Evolutionary conservation across 495 filamentous ascomycete genomes (phyloP), one percentile per base, ranked within the genome.

Genomic region (Gamarada debralockiae): DNA sequence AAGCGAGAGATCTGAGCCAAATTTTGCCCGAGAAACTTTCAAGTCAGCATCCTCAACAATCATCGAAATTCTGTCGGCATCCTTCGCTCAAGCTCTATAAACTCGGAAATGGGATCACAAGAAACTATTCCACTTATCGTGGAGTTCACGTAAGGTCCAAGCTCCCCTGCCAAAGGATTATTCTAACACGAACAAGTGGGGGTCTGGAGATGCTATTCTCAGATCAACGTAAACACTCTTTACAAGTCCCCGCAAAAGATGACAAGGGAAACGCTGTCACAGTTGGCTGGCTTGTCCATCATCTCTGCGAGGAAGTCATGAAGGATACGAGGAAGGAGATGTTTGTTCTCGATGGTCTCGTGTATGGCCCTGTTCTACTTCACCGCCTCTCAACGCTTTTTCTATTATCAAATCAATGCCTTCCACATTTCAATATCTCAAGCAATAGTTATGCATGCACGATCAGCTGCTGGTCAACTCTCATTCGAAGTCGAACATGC

Each of bases 171-270:
- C n/a, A 59, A 55, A 12, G 34, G 34, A 36, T 49, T 33, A 45
- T 29, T 4, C 46, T 40, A 20, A 38, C 53, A 96, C 39, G 17
- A 33, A 18, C 13, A 48, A 63, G 93, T 56, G 93, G 93, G 44
- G 93, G 93, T 17, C 82, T 98, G n/a, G 93, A 98, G 67, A 84
- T 95, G 67, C 81, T 98, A 50, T 98, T 98, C 67, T 80, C 83
- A 17, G 89, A 96, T 63, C 72, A 88, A 65, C 79, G 81, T 41
- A 85, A 82, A 52, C 87, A 92, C 61, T 68, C 71, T 1, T 59
- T 98, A 39, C 71, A 77, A 14, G 57, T 97, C 22, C 88, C 93
- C 25, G 69, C 75, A n/a, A 72, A 59, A 23, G 76, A 85, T 58
- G 67, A 71, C 21, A 62, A 79, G 25, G 85, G 80, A 34, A 72